Base-by-base conservation (phyloP, 2,329 filamentous ascomycete species). In the Emmonsiellopsis sp. region DNA sequence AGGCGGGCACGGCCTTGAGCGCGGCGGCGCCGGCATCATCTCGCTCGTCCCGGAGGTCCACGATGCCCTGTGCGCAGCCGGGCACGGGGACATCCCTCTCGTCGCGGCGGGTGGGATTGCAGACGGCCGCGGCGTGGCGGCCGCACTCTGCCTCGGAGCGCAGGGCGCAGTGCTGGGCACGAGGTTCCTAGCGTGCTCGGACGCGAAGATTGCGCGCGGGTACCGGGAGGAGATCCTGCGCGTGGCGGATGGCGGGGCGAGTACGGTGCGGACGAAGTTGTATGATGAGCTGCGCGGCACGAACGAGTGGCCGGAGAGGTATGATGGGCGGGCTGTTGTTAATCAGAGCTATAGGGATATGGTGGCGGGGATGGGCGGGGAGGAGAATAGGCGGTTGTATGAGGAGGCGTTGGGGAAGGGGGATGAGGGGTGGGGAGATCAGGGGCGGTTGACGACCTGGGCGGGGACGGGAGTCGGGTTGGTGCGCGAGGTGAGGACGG, bases 401-500 rank as follows among this genome's bases (percentile, higher is more conserved):
- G 63, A 73, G 36, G 67, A 74, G 57, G 80, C 79, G 40, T 60
- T 77, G 61, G 65, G 72, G 60, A 13, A 71, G 78, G 48, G 76
- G 76, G 68, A 68, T 2, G 66, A 74, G 5, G 79, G 74, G 3
- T 77, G 79, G 77, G 80, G 79, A 27, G 68, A 67, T 0, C 64
- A 74, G 8, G 79, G 74, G 3, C 72, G 82, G 55, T 69, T 84
- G 70, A 82, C 79, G 4, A 80, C 80, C 8, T 86, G 84, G 72
- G 81, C 80, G 11, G 82, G 83, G 3, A 78, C 78, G 17, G 82
- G 75, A 0, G 77, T 85, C 11, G 83, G 83, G 0, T 68, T 85
- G 56, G 72, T 84, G 2, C 77, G 66, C 45, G 65, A 74, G 40
- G 69, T 80, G 1, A 71, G 72, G 58, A 62, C 69, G 13, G 81